Base-by-base conservation (phyloP, 164 flowering plant species). In the Saururus chinensis region DNA sequence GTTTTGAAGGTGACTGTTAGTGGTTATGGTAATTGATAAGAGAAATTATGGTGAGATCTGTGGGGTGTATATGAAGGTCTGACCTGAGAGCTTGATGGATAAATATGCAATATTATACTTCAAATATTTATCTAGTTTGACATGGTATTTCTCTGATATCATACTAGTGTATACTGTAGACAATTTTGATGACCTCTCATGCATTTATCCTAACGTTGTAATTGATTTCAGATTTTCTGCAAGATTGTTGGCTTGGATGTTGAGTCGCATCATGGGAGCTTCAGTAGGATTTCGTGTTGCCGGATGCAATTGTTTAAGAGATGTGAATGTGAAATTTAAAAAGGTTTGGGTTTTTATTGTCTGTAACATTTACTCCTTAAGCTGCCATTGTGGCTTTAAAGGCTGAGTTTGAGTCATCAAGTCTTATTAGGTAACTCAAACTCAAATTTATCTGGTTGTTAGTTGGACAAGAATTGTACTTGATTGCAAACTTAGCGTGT, bases 241-340 rank as follows among this genome's bases (percentile, higher is more conserved):
- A 30, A 81, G 89, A 80, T 66, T 91, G 77, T 21, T 87, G 70
- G 88, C 96, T 64, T 87, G 89, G 88, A 63, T 86, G 66, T 70
- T 95, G 62, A 87, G 96, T 76, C 84, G 90, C 53, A 60, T 79
- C 59, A 62, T 85, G 72, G 93, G 96, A 74, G 96, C 89, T 67
- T 84, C 96, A 26, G 86, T 95, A 51, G 82, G 76, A 71, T 95
- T 95, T 66, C 84, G 92, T 5, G 80, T 95, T 78, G 92, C 92
- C 62, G 99, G 99, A 62, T 91, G 95, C 92, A 95, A 90, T 76
- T 88, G 96, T 66, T 72, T 91, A 58, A 81, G 90, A 68, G 99
- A 95, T 66, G 81, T 95, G 48, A 79, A 80, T 64, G 84, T 95
- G 80, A 91, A 84, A 78, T 95, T 95, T 71, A 83, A 79, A 64